phyloP scores from a whole-genome alignment of 176 grass and related monocot genomes.

The Paspalum vaginatum region DNA sequence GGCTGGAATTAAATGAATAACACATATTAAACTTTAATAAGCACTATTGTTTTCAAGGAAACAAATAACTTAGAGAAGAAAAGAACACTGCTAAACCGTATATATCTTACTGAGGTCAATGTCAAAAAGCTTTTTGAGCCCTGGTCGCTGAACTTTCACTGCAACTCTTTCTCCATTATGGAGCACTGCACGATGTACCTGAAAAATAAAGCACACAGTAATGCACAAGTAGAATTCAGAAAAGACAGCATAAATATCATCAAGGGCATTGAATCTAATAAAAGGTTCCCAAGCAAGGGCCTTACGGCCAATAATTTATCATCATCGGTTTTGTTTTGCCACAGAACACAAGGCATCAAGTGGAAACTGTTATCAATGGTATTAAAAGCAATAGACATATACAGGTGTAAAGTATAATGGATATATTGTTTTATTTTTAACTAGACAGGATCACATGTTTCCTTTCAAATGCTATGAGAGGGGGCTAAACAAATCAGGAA shows the following conservation, averaged over 20 bases:
- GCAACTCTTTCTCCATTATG: slow-evolving; percentile 90
- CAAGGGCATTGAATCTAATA: slow-evolving; percentile 3
- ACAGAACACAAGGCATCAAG: slow-evolving; percentile 11
- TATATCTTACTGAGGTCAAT: slow-evolving; percentile 92
- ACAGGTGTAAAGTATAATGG: neutral
- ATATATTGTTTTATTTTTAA: slow-evolving; percentile 16
- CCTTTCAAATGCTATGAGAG: neutral
- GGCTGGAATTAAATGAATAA: slow-evolving; percentile 1
- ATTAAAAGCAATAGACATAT: neutral
- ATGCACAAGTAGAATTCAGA: slow-evolving; percentile 9
- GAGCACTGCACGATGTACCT: slow-evolving; percentile 92
- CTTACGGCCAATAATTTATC: neutral
- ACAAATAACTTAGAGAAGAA: neutral
- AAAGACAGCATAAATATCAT: slow-evolving; percentile 20
- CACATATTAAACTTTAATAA: neutral
- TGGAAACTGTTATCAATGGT: slow-evolving; percentile 8
- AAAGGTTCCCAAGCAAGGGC: neutral
- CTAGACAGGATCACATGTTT: neutral
- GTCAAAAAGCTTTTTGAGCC: slow-evolving; percentile 94
- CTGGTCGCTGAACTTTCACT: slow-evolving; percentile 92
- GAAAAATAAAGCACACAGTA: slow-evolving; percentile 35
- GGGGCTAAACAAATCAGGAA: neutral
- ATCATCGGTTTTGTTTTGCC: slow-evolving; percentile 17
- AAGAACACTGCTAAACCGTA: neutral
- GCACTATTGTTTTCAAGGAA: slow-evolving; percentile 7